Evolutionary conservation across 2,329 filamentous ascomycete genomes (phyloP).

Genomic region (Aspergillus uvarum): DNA sequence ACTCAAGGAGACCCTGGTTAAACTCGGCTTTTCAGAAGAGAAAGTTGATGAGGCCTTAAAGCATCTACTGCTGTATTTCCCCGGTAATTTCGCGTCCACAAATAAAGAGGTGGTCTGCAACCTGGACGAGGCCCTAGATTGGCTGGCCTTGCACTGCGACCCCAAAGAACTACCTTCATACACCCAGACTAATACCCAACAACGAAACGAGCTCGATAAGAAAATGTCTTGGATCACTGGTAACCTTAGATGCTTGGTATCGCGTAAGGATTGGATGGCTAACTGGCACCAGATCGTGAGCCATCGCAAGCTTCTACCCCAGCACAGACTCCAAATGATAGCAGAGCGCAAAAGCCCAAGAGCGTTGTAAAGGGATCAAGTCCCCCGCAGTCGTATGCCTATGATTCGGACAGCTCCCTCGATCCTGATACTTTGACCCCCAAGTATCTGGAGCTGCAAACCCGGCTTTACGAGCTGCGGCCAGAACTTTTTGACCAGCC

Average conservation of each 20-base stretch:
- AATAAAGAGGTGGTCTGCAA: slow-evolving; percentile 75
- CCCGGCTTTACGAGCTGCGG: slow-evolving; percentile 63
- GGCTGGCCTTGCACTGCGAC: slow-evolving; percentile 77
- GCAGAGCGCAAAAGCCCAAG: slow-evolving; percentile 27
- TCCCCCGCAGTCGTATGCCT: slow-evolving; percentile 26
- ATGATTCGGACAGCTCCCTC: slow-evolving; percentile 62
- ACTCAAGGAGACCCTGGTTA: slow-evolving; percentile 68
- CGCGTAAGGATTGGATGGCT: slow-evolving; percentile 23
- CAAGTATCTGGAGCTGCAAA: slow-evolving; percentile 73
- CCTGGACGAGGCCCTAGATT: slow-evolving; percentile 82
- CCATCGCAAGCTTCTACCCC: slow-evolving; percentile 29
- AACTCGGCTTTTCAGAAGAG: slow-evolving; percentile 65
- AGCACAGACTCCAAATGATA: slow-evolving; percentile 22
- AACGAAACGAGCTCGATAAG: slow-evolving; percentile 31
- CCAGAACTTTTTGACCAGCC: slow-evolving; percentile 50
- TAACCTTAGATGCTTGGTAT: slow-evolving; percentile 25
- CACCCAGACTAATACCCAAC: slow-evolving; percentile 47
- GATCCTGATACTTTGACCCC: slow-evolving; percentile 74
- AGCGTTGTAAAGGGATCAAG: slow-evolving; percentile 25
- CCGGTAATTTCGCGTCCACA: slow-evolving; percentile 55
- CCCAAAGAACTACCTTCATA: slow-evolving; percentile 71
- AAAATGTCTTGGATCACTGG: slow-evolving; percentile 39
- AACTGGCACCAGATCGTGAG: slow-evolving; percentile 31
- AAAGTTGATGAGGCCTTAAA: slow-evolving; percentile 65
- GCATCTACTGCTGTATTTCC: slow-evolving; percentile 65